Base-by-base conservation (phyloP, 2,329 filamentous ascomycete species). In the Aspergillus sp. region DNA sequence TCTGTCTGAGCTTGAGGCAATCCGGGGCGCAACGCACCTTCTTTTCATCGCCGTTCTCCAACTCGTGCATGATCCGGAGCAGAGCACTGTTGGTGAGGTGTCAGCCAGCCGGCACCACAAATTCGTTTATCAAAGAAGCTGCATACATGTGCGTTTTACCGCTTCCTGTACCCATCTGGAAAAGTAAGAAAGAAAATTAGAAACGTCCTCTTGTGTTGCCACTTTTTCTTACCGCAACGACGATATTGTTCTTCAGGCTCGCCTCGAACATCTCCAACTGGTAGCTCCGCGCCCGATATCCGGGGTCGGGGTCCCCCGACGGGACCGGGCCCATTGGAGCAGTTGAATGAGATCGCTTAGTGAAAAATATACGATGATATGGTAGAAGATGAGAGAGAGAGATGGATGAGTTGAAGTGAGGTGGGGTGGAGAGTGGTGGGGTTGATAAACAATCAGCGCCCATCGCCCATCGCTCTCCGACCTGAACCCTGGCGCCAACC, bases 81-180 rank as follows among this genome's bases (percentile, higher is more conserved):
- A 90, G 79, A 19, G 89, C 88, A 54, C 87, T 90, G 43, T 15
- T 46, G 48, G 8, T 6, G 47, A 40, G 48, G 8, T 6, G 47
- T 46, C 33, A 45, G 33, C 33, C 2, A 37, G 25, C 27, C 17
- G 21, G 19, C 15, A n/a, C 44, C 41, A 25, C 21, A 47, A 27
- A 40, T 33, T n/a, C 27, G 14, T 27, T 8, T 4, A 35, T n/a
- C n/a, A 15, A 12, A 21, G 7, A 23, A 21, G 15, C 53, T 47
- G 73, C 82, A 74, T 81, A 90, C 88, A 92, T 84, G 63, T 89
- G 86, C 3, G 90, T 92, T 71, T 93, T 93, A 2, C 90, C 90
- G 62, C 84, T 90, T 1, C 90, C 90, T 0, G 90, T 93, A 61
- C 90, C 89, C 89, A 92, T 92, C 88, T 89, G 44, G 15, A 46